A percentile compares a stretch with the other conserved stretches of the same genome.
Evolutionary conservation across 768 basidiomycete species (phyloP).

Genomic region (Phlebiopsis flavidoalba): DNA sequence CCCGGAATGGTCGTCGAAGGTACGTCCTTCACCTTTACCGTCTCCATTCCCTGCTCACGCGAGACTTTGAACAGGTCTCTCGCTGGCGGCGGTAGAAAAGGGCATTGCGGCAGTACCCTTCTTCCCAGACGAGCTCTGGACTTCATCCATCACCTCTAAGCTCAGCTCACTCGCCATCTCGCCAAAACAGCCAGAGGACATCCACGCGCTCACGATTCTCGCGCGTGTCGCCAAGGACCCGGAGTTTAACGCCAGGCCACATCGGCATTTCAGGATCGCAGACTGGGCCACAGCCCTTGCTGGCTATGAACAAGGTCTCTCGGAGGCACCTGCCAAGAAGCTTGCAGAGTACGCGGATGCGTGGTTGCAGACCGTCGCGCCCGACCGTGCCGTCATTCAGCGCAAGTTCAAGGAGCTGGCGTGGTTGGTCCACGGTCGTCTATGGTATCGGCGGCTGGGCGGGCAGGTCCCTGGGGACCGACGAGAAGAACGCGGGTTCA

Average conservation of each 20-base stretch:
- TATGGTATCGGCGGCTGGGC: slow-evolving; percentile 56
- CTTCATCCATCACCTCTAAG: neutral
- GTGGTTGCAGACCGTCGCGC: slow-evolving; percentile 18
- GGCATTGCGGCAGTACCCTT: slow-evolving; percentile 30
- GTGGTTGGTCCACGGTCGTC: slow-evolving; percentile 53
- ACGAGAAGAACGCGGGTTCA: slow-evolving; percentile 31
- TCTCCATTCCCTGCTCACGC: neutral
- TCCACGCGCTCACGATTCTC: slow-evolving; percentile 49
- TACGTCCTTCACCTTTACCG: slow-evolving; percentile 19
- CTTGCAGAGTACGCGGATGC: slow-evolving; percentile 15
- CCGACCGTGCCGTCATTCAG: slow-evolving; percentile 30
- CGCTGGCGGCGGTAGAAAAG: slow-evolving; percentile 40
- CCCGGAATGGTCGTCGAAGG: slow-evolving; percentile 63
- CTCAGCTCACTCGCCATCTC: slow-evolving; percentile 3
- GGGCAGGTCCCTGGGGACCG: slow-evolving; percentile 26
- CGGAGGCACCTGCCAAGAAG: slow-evolving; percentile 1
- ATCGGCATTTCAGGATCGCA: too few relatives aligned
- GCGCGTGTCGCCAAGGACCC: slow-evolving; percentile 50
- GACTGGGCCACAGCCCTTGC: too few relatives aligned
- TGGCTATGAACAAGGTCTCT: neutral
- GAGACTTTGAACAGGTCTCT: neutral
- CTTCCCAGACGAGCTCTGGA: slow-evolving; percentile 24
- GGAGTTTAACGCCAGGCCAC: slow-evolving; percentile 11
- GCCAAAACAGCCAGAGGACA: neutral
- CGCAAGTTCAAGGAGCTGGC: slow-evolving; percentile 58